Base-by-base conservation (phyloP, 345 rosid species). In the Raphanus raphanistrum region DNA sequence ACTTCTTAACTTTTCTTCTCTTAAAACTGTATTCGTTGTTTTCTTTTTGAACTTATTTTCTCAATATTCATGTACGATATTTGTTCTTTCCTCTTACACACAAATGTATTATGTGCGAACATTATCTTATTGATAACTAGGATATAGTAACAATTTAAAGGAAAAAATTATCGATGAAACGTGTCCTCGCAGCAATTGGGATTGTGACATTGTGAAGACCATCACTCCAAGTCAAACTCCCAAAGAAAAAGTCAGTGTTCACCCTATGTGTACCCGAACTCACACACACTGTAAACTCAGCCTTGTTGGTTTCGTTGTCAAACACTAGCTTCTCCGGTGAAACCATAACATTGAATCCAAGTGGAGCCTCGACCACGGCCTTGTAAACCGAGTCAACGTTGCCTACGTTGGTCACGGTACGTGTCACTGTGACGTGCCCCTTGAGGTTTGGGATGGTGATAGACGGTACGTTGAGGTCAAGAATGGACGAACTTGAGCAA, bases 371-470 rank as follows among this genome's bases (percentile, higher is more conserved):
- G 4, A 88, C 55, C 64, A 63, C 70, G 0, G 84, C 84, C 79
- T 36, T 79, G 31, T 87, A 88, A 26, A 73, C 77, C 6, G 90
- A 86, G 3, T 36, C 52, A 0, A 84, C 67, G 52, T 69, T 58
- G 50, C 93, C 93, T 0, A 83, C 88, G 36, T 90, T 90, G 11
- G 84, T 90, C n/a, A 90, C 89, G 0, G 82, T 85, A 79, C 93
- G 74, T 5, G 85, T 82, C n/a, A 90, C 45, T 11, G 76, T 85
- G 4, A 72, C 8, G 0, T 80, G 60, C 15, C 66, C 70, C 75
- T 71, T 78, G 2, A 87, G 84, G 41, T 69, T 57, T 8, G 95
- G 87, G 32, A 90, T 78, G 33, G 89, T 87, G 70, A 90, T 84
- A 68, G 92, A 86, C 21, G 96, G 90, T n/a, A 90, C 70, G 63